Evolutionary conservation across 2,329 filamentous ascomycete genomes (phyloP), one percentile per base, ranked within the genome.

Genomic region (Ophiostoma fasciatum): DNA sequence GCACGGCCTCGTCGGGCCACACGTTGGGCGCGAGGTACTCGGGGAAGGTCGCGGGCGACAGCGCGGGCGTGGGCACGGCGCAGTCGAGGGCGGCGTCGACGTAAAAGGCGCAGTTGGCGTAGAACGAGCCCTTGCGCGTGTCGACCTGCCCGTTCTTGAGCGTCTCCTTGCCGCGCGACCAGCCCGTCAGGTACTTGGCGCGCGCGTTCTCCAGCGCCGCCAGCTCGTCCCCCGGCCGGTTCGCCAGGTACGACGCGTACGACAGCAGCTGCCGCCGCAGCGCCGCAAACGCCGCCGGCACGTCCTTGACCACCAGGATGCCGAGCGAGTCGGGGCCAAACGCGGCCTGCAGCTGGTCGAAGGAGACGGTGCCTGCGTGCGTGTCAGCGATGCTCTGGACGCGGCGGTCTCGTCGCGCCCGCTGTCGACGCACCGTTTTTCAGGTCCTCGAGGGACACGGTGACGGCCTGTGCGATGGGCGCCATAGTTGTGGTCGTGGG

Each of bases 261-360:
- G 83, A 90, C 7, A 98, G 67, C 3, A 92, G 69, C 41, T 71
- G 70, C 40, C 71, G 71, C 42, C 90, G 73, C 29, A 94, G 61
- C n/a, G 68, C 58, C 12, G 68, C 57, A 49, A 93, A 98, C 35
- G 73, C 64, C 6, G 66, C 43, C 0, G 85, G 82, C 0, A 96
- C 71, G 52, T 85, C 82, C 52, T 81, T 84, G 32, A 98, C 87
- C n/a, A 96, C 63, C 37, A 98, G 78, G 35, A 98, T 94, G 0
- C 90, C 90, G 11, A 96, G 64, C 3, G 85, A 94, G 19, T 82
- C 74, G 2, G 87, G 84, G 0, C 90, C 90, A 53, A 98, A 96
- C 0, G 90, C 90, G 47, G 79, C 58, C 48, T 82, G 71, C 10
- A 90, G 66, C 0, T 71, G 70, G 38, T 72, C 67, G 35, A 83